A percentile compares a stretch with the other conserved stretches of the same genome.
Evolutionary conservation across 2,329 filamentous ascomycete genomes (phyloP).

Genomic region (Colletotrichum destructivum): DNA sequence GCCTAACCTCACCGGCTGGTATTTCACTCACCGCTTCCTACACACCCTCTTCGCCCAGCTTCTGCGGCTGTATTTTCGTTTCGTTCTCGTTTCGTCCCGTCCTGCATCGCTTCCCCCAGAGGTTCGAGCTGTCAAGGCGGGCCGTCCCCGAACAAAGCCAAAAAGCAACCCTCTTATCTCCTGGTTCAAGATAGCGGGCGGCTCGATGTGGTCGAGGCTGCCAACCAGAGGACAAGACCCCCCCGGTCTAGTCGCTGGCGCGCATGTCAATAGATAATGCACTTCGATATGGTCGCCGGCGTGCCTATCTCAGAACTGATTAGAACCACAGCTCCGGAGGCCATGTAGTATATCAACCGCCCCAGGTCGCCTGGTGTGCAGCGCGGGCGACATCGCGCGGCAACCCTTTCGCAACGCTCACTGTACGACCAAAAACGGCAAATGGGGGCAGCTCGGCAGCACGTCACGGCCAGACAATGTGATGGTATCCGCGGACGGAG

Average conservation of each 20-base stretch:
- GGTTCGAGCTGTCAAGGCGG: not conserved
- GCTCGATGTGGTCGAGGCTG: slow-evolving; percentile 31
- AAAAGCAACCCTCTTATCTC: slow-evolving; percentile 42
- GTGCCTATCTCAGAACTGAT: slow-evolving; percentile 8
- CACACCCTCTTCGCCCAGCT: slow-evolving; percentile 35
- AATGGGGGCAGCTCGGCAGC: slow-evolving; percentile 17
- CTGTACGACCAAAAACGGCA: not conserved
- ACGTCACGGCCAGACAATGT: slow-evolving; percentile 26
- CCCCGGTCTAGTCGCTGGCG: slow-evolving; percentile 29
- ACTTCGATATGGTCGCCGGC: slow-evolving; percentile 27
- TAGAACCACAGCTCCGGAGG: not conserved
- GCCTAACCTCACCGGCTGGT: slow-evolving; percentile 6
- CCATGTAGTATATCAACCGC: slow-evolving; percentile 9
- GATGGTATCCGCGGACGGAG: slow-evolving; percentile 14
- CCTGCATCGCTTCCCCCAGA: not conserved
- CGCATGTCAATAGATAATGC: slow-evolving; percentile 42
- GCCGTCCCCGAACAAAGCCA: slow-evolving; percentile 21
- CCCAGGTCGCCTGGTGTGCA: not conserved
- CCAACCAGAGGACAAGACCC: slow-evolving; percentile 16
- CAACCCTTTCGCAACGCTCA: slow-evolving; percentile 7
- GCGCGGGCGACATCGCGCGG: not conserved
- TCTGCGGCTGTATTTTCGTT: not conserved
- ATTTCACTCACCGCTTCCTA: slow-evolving; percentile 24
- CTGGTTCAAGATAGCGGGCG: slow-evolving; percentile 5
- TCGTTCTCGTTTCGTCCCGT: slow-evolving; percentile 18